phyloP scores from a whole-genome alignment of 1,284 basidiomycete genomes.

The Ustilago xerochloae region DNA sequence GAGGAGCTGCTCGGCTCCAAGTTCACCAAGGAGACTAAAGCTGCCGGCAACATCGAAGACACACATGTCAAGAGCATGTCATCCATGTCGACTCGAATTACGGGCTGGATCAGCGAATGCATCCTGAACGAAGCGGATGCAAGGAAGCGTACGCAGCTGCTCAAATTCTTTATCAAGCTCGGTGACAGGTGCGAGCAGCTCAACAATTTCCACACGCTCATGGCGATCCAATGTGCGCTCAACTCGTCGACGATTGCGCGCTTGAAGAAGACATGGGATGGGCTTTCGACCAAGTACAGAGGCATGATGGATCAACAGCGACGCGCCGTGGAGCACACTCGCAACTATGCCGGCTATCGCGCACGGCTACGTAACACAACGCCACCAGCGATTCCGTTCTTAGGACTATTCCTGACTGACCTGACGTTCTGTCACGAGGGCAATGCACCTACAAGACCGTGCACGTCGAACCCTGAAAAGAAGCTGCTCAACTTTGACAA shows the following conservation, averaged over 20 bases:
- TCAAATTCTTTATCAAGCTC: constrained; percentile 70
- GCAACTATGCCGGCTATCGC: constrained; percentile 94
- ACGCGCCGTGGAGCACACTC: constrained; percentile 84
- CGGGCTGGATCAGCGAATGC: constrained; percentile 71
- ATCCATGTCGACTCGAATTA: constrained; percentile 69
- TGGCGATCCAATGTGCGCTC: constrained; percentile 70
- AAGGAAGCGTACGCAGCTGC: constrained; percentile 65
- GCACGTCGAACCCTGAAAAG: constrained; percentile 77
- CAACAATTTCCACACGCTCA: constrained; percentile 70
- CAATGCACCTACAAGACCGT: constrained; percentile 83
- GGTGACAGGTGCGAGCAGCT: constrained; percentile 68
- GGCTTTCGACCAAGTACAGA: constrained; percentile 85
- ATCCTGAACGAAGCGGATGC: constrained; percentile 69
- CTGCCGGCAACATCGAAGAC: constrained; percentile 37
- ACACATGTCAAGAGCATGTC: constrained; percentile 69
- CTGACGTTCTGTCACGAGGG: constrained; percentile 96
- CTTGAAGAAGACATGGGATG: constrained; percentile 72
- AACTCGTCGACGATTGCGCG: constrained; percentile 69
- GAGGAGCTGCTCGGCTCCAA: constrained; percentile 69
- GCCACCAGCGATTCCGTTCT: constrained; percentile 64
- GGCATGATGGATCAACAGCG: constrained; percentile 82
- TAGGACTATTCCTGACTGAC: constrained; percentile 87
- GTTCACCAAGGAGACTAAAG: constrained; percentile 61
- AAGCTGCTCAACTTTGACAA: constrained; percentile 91
- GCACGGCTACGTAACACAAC: constrained; percentile 72